phyloP scores from a whole-genome alignment of 129 eudicot species.

The Oenanthe sinensis region DNA sequence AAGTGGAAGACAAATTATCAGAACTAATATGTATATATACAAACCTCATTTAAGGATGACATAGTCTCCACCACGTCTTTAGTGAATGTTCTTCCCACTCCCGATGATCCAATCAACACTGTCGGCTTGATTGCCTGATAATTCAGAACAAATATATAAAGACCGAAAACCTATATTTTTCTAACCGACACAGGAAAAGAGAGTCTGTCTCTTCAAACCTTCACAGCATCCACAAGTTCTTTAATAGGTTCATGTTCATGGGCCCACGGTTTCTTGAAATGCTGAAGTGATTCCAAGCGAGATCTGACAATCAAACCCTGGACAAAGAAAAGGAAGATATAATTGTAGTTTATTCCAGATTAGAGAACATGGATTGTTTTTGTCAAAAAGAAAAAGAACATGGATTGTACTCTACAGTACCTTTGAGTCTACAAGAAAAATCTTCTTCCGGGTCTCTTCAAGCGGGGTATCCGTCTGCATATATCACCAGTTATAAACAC shows the following conservation, averaged over 20 bases:
- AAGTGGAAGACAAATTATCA: not conserved
- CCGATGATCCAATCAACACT: conserved; percentile 90
- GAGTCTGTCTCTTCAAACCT: conserved; percentile 34
- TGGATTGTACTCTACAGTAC: conserved; percentile 24
- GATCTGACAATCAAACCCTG: conserved; percentile 89
- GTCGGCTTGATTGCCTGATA: conserved; percentile 83
- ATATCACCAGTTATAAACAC: conserved; percentile 12
- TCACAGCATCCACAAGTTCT: conserved; percentile 66
- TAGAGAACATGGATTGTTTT: not conserved
- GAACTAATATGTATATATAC: not conserved
- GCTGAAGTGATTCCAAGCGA: conserved; percentile 82
- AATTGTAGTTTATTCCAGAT: not conserved
- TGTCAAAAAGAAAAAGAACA: not conserved
- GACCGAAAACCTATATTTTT: not conserved
- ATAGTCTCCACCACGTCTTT: conserved; percentile 85
- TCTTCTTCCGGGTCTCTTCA: conserved; percentile 87
- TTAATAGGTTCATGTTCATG: conserved; percentile 89
- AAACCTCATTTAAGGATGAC: conserved; percentile 78
- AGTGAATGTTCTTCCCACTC: conserved; percentile 87
- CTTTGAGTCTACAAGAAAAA: conserved; percentile 95
- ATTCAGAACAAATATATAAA: conserved; percentile 5
- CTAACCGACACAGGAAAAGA: not conserved
- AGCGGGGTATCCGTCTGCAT: conserved; percentile 74
- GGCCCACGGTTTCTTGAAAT: conserved; percentile 99
- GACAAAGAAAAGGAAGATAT: conserved; percentile 6